phyloP scores from a whole-genome alignment of 352 stramenopile genomes.

The Elongisporangium senticosum region DNA sequence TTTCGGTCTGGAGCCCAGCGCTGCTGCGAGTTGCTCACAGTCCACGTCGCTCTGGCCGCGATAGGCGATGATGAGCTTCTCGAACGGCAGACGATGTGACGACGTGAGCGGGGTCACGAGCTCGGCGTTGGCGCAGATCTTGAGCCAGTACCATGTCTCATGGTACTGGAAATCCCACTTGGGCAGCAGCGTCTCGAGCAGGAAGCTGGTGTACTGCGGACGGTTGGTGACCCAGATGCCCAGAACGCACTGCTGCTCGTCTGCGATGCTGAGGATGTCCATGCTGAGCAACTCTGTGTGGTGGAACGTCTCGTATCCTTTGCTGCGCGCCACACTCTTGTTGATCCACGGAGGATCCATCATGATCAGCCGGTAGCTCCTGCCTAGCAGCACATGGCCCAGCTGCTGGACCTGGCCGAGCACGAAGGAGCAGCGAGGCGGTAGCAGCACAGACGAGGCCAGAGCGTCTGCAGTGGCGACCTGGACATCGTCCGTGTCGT shows the following conservation, averaged over 20 bases:
- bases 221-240: slow-evolving; percentile 75
- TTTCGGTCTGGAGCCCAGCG: slow-evolving; percentile 25
- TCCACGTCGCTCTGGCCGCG: slow-evolving; percentile 16
- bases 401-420: slow-evolving; percentile 18
- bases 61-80: slow-evolving; percentile 58
- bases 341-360: slow-evolving; percentile 78
- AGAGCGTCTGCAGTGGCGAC: slow-evolving; percentile 2
- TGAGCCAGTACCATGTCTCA: slow-evolving; percentile 74
- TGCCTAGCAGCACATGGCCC: slow-evolving; percentile 2
- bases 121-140: slow-evolving; percentile 45
- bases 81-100: slow-evolving; percentile 55
- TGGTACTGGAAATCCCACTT: slow-evolving; percentile 54
- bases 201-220: slow-evolving; percentile 47
- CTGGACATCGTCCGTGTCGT: slow-evolving; percentile 12
- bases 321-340: slow-evolving; percentile 59
- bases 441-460: slow-evolving; percentile 14
- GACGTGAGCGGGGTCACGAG: slow-evolving; percentile 57
- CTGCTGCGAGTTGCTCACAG: slow-evolving; percentile 13
- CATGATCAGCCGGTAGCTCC: slow-evolving; percentile 34
- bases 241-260: slow-evolving; percentile 41
- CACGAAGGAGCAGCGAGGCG: slow-evolving; percentile 19
- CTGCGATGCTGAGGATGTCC: slow-evolving; percentile 19
- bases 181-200: slow-evolving; percentile 49
- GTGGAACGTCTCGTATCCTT: slow-evolving; percentile 53
- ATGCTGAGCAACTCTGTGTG: slow-evolving; percentile 53